Percentiles rank a stretch among this genome's conserved stretches.
Conservation (phyloP, 257 asterid species). For the Solanum rostratum region DNA sequence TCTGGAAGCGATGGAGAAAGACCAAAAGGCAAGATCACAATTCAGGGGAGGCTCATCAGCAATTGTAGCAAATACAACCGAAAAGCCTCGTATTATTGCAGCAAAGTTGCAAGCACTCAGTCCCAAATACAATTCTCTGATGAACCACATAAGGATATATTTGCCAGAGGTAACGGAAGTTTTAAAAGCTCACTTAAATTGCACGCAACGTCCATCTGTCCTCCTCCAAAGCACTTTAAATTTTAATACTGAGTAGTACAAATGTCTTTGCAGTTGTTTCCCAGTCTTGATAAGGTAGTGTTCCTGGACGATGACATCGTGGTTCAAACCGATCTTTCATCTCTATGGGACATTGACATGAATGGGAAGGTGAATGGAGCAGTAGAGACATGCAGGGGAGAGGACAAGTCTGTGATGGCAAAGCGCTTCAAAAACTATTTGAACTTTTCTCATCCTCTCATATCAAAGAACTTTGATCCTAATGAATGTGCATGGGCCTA, state of each 20-base stretch:
- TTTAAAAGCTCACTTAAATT: neutral
- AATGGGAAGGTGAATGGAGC: conserved; percentile 93
- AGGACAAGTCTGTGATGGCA: conserved; percentile 80
- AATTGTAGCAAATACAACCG: conserved; percentile 71
- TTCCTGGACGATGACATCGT: conserved; percentile 93
- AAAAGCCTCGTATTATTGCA: conserved; percentile 66
- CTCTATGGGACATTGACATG: conserved; percentile 91
- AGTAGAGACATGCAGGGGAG: conserved; percentile 90
- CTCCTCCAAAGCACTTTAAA: neutral
- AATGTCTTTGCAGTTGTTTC: conserved; percentile 63
- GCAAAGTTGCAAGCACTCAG: conserved; percentile 94
- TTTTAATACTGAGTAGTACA: neutral
- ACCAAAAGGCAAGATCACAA: conserved; percentile 66
- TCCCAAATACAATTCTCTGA: conserved; percentile 82
- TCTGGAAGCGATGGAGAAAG: conserved; percentile 96
- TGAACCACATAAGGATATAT: conserved; percentile 92
- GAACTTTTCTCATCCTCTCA: conserved; percentile 87
- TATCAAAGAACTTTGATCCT: conserved; percentile 57
- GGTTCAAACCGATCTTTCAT: conserved; percentile 84
- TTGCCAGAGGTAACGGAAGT: conserved; percentile 60
- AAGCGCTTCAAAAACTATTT: conserved; percentile 75
- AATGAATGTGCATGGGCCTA: conserved; percentile 98
- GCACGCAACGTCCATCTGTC: neutral
- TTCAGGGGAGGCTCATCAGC: conserved; percentile 93
- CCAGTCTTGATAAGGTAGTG: conserved; percentile 73